These are phyloP conservation scores for Wickerhamomyces chaumierensis DNA, from an alignment of 805 yeast species.

Conservation along the genomic window DNA sequence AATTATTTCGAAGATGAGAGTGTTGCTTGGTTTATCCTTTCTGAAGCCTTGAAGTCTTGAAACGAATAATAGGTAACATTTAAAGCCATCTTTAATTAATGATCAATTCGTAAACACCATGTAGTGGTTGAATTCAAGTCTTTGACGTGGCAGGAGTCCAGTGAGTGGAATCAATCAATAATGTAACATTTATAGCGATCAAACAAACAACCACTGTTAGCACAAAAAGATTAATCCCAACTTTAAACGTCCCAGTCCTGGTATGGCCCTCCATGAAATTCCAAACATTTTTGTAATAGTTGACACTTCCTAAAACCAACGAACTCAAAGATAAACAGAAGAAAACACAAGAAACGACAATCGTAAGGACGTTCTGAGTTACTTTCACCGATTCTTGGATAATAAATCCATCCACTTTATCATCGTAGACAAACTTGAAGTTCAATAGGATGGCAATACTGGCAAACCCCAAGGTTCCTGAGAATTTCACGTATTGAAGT, in stretches of 20 bases:
- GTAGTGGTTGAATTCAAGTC: too few species aligned
- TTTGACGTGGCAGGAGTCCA: too few species aligned
- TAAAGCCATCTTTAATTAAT: neutral
- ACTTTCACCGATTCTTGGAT: constrained; percentile 1
- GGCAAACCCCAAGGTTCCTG: constrained; percentile 10
- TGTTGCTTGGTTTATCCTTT: neutral
- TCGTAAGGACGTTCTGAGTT: constrained; percentile 3
- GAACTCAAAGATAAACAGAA: constrained; percentile 6
- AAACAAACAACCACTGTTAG: constrained; percentile 3
- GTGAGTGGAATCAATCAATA: constrained; percentile 7
- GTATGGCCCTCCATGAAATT: constrained; percentile 9
- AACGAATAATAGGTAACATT: neutral
- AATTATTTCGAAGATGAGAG: neutral
- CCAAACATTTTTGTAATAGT: constrained; percentile 12
- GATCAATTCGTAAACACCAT: too few species aligned
- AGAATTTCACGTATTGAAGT: constrained; percentile 13
- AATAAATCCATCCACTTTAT: neutral
- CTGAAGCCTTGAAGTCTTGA: neutral
- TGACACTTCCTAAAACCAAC: constrained; percentile 10
- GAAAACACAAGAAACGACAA: constrained; percentile 8
- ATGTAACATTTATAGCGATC: constrained; percentile 9
- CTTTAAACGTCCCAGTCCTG: constrained; percentile 4
- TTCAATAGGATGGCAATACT: constrained; percentile 14
- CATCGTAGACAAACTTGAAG: constrained; percentile 5
- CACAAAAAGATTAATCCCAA: constrained; percentile 7